Percentiles rank a stretch among this genome's conserved stretches.
These are phyloP conservation scores for Kalmusia sp. DNA, from an alignment of 2,329 filamentous ascomycete species.

Conservation along the genomic window DNA sequence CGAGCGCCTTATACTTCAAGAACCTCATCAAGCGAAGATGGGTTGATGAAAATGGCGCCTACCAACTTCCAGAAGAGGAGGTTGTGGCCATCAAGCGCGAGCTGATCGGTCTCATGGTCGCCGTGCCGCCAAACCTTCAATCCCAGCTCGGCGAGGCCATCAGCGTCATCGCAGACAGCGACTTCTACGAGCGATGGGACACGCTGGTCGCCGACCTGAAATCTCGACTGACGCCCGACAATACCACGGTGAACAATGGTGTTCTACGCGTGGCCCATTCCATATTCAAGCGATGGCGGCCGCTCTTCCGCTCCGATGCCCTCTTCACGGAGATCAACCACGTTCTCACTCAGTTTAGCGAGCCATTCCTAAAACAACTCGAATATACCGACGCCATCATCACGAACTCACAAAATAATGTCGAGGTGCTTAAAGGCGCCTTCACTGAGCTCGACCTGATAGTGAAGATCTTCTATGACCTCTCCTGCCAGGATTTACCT, in stretches of 20 bases:
- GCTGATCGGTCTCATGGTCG: slow-evolving; percentile 95
- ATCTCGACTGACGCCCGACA: slow-evolving; percentile 79
- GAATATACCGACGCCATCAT: slow-evolving; percentile 75
- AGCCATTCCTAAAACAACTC: slow-evolving; percentile 82
- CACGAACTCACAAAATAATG: slow-evolving; percentile 76
- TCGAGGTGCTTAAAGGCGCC: slow-evolving; percentile 74
- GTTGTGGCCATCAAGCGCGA: slow-evolving; percentile 92
- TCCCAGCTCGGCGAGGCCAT: slow-evolving; percentile 95
- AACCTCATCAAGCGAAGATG: slow-evolving; percentile 97
- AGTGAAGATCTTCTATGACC: slow-evolving; percentile 91
- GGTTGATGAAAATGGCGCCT: slow-evolving; percentile 92
- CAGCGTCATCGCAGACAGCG: slow-evolving; percentile 95
- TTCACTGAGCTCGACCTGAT: slow-evolving; percentile 88
- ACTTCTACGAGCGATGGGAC: slow-evolving; percentile 96
- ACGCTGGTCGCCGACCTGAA: slow-evolving; percentile 95
- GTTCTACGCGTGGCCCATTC: slow-evolving; percentile 97
- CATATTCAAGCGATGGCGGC: slow-evolving; percentile 95
- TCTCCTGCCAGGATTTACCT: slow-evolving; percentile 96
- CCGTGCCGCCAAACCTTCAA: slow-evolving; percentile 85
- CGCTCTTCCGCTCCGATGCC: slow-evolving; percentile 89
- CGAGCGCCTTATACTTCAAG: slow-evolving; percentile 94
- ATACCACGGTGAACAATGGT: slow-evolving; percentile 87
- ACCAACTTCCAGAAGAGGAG: slow-evolving; percentile 84
- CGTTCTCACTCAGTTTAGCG: slow-evolving; percentile 83
- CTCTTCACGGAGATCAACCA: slow-evolving; percentile 97